Conservation (phyloP, 1,139 yeast species). For the Pichia sp. region DNA sequence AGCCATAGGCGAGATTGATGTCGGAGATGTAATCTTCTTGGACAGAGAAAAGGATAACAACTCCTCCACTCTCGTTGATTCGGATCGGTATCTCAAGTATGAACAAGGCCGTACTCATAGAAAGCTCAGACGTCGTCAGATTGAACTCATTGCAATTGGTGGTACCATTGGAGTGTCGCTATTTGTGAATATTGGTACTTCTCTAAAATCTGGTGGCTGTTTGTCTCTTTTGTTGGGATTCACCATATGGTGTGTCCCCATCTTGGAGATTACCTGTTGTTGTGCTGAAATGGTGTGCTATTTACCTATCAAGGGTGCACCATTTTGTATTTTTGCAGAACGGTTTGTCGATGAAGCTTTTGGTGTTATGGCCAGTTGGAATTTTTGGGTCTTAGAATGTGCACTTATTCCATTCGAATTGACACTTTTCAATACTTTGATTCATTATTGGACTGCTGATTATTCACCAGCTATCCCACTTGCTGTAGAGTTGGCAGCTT, state of each 20-base stretch:
- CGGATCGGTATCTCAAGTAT: constrained; percentile 4
- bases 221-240: constrained; percentile 66
- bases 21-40: no score
- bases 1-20: neutral
- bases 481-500: constrained; percentile 38
- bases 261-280: constrained; percentile 37
- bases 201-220: constrained; percentile 69
- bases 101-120: constrained; percentile 19
- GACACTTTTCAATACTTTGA: constrained; percentile 46
- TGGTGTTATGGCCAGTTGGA: constrained; percentile 45
- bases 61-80: constrained; percentile 1
- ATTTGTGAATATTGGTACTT: constrained; percentile 68
- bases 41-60: no score
- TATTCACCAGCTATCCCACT: constrained; percentile 46
- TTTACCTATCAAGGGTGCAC: constrained; percentile 42
- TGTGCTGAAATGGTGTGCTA: constrained; percentile 52
- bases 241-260: constrained; percentile 41
- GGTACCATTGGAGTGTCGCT: constrained; percentile 83
- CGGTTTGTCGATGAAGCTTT: constrained; percentile 49
- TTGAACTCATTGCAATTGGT: constrained; percentile 74
- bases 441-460: constrained; percentile 49
- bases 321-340: constrained; percentile 49
- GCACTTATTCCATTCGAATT: constrained; percentile 50
- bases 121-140: constrained; percentile 32
- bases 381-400: constrained; percentile 47